A percentile compares a stretch with the other conserved stretches of the same genome.
These are phyloP conservation scores for Puccinia triticina DNA, from an alignment of 1,284 basidiomycete species.

Conservation along the genomic window DNA sequence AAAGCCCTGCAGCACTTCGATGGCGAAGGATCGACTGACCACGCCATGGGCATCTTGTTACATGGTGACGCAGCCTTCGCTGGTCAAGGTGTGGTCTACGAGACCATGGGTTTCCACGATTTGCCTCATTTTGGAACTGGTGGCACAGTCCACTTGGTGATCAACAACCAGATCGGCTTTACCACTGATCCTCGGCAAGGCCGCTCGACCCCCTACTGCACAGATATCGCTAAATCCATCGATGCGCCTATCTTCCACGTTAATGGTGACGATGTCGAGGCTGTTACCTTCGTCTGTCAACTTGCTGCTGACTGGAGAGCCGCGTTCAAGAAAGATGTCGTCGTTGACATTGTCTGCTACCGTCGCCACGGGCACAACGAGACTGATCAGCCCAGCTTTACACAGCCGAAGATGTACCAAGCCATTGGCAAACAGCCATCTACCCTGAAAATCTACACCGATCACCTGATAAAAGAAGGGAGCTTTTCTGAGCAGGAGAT, in stretches of 20 bases:
- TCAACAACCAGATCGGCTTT: constrained; percentile 99
- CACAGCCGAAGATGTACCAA: constrained; percentile 98
- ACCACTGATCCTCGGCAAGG: constrained; percentile 97
- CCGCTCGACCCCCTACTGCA: constrained; percentile 97
- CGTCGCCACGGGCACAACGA: constrained; percentile 99
- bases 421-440: constrained; percentile 94
- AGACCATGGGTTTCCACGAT: constrained; percentile 98
- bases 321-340: constrained; percentile 98
- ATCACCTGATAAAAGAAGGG: constrained; percentile 84
- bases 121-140: constrained; percentile 94
- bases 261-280: constrained; percentile 98
- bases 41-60: constrained; percentile 90
- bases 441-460: constrained; percentile 86
- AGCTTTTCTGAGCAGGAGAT: constrained; percentile 96
- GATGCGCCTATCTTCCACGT: constrained; percentile 99
- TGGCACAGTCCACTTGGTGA: constrained; percentile 96
- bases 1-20: constrained; percentile 95
- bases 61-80: constrained; percentile 99
- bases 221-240: constrained; percentile 97
- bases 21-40: constrained; percentile 71
- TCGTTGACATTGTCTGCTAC: constrained; percentile 98
- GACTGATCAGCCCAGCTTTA: constrained; percentile 98
- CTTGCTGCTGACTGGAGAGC: constrained; percentile 97
- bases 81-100: constrained; percentile 97
- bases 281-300: constrained; percentile 78